A percentile compares a stretch with the other conserved stretches of the same genome.
Conservation (phyloP, 805 yeast species). For the Candida fluviatilis region DNA sequence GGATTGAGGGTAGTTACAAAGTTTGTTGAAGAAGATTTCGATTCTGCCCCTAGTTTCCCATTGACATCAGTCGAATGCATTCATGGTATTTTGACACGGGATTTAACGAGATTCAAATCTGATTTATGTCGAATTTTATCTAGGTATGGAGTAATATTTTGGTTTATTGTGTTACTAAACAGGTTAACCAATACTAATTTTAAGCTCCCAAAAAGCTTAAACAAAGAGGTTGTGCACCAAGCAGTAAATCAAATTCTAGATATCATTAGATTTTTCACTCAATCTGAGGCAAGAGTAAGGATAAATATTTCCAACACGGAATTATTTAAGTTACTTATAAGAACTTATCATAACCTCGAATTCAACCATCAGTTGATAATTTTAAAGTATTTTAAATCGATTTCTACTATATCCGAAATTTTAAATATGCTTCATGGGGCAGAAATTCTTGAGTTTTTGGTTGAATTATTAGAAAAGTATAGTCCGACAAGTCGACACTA, state of each 20-base stretch:
- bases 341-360: constrained; percentile 29
- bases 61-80: constrained; percentile 34
- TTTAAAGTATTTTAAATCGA: constrained; percentile 42
- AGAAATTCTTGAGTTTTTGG: constrained; percentile 42
- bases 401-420: constrained; percentile 34
- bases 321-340: constrained; percentile 38
- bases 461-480: constrained; percentile 24
- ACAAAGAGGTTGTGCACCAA: constrained; percentile 1
- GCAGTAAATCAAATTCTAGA: constrained; percentile 30
- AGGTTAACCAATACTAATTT: constrained; percentile 20
- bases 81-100: constrained; percentile 29
- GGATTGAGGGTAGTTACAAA: constrained; percentile 41
- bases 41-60: constrained; percentile 33
- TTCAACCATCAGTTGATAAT: constrained; percentile 32
- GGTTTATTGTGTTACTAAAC: constrained; percentile 39
- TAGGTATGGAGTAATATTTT: constrained; percentile 38
- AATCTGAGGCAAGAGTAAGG: constrained; percentile 44
- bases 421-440: constrained; percentile 31
- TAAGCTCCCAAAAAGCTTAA: constrained; percentile 2
- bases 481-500: constrained; percentile 25
- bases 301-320: constrained; percentile 33
- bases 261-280: constrained; percentile 40
- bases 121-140: constrained; percentile 39
- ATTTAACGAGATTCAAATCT: constrained; percentile 36
- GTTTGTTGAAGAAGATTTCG: constrained; percentile 45